Evolutionary conservation across 805 yeast species (phyloP).

Genomic region (Candida fluviatilis): DNA sequence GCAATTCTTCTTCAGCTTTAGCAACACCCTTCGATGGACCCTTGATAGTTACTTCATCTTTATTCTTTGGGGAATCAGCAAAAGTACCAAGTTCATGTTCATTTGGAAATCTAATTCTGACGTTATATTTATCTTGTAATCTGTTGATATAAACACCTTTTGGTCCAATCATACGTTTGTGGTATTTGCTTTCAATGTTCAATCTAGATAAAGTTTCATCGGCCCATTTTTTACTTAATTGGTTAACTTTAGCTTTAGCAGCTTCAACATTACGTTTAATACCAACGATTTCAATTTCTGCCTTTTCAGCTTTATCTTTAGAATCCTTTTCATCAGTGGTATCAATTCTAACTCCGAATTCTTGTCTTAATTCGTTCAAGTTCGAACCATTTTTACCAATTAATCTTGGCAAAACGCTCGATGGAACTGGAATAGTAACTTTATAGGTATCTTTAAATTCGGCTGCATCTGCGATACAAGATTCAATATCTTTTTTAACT

Average conservation of each 20-base stretch:
- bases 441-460: constrained; percentile 45
- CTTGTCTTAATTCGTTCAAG: constrained; percentile 62
- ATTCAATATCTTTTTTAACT: constrained; percentile 49
- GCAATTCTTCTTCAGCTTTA: constrained; percentile 78
- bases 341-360: constrained; percentile 73
- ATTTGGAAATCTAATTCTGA: constrained; percentile 71
- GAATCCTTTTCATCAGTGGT: constrained; percentile 48
- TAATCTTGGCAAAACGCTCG: constrained; percentile 64
- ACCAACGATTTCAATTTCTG: constrained; percentile 66
- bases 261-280: constrained; percentile 72
- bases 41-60: constrained; percentile 64
- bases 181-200: constrained; percentile 71
- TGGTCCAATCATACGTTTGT: constrained; percentile 78
- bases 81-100: constrained; percentile 15
- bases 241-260: constrained; percentile 55
- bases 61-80: constrained; percentile 40
- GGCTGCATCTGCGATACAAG: constrained; percentile 52
- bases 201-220: constrained; percentile 70
- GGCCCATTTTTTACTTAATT: constrained; percentile 69
- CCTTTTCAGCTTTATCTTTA: constrained; percentile 21
- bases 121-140: constrained; percentile 83
- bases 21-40: constrained; percentile 91
- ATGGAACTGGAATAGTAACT: constrained; percentile 58
- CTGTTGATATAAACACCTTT: constrained; percentile 78
- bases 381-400: constrained; percentile 88